These are phyloP conservation scores for Salix purpurea DNA, from an alignment of 345 rosid genomes.

Conservation along the genomic window DNA sequence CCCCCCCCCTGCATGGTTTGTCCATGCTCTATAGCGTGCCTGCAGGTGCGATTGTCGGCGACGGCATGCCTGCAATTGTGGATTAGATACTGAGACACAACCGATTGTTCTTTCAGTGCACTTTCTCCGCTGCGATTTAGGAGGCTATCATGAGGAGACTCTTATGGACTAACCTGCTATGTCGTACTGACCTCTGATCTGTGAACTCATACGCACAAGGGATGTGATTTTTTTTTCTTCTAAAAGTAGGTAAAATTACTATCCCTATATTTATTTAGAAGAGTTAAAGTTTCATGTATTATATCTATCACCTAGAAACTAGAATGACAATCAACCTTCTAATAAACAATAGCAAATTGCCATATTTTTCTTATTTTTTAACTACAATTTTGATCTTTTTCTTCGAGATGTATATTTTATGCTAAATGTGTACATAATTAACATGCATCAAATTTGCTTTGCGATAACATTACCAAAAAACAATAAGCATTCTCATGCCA, in stretches of 20 bases:
- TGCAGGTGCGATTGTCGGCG: too few relatives aligned
- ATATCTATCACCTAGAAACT: not conserved
- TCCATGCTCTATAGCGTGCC: too few relatives aligned
- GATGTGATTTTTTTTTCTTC: too few relatives aligned
- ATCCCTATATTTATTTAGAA: not conserved
- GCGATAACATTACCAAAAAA: not conserved
- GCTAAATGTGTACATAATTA: not conserved
- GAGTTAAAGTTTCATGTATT: not conserved
- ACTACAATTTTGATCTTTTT: not conserved
- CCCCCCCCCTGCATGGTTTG: too few relatives aligned
- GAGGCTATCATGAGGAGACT: too few relatives aligned
- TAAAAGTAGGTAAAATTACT: too few relatives aligned
- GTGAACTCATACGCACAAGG: too few relatives aligned
- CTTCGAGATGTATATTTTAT: not conserved
- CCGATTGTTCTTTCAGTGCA: too few relatives aligned
- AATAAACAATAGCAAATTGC: not conserved
- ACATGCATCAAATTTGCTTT: not conserved
- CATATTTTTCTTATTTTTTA: not conserved
- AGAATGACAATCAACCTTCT: not conserved
- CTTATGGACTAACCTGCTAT: too few relatives aligned
- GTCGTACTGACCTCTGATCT: fast-evolving
- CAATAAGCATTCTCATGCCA: not conserved
- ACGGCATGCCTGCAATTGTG: too few relatives aligned
- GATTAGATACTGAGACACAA: too few relatives aligned
- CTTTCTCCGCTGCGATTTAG: fast-evolving